Percentiles rank a stretch among this genome's conserved stretches.
Evolutionary conservation across 2,329 filamentous ascomycete genomes (phyloP).

Genomic region (Calonectria naviculata): DNA sequence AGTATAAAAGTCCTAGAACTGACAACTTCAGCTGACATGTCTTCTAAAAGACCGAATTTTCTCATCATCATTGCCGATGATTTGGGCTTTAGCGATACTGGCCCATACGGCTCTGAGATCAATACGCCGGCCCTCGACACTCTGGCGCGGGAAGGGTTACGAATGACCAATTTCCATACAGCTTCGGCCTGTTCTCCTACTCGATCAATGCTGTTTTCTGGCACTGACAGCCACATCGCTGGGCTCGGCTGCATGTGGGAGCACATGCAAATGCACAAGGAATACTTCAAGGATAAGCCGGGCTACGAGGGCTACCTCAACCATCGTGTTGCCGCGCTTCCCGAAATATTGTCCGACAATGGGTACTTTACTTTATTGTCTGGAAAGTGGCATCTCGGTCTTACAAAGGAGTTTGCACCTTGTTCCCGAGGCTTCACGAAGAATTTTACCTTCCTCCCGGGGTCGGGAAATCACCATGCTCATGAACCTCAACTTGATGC

Average conservation of each 20-base stretch:
- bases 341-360: slow-evolving; percentile 1
- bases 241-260: slow-evolving; percentile 53
- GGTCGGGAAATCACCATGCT: slow-evolving; percentile 63
- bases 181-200: slow-evolving; percentile 69
- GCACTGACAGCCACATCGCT: slow-evolving; percentile 66
- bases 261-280: slow-evolving; percentile 14
- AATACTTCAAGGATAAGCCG: slow-evolving; percentile 47
- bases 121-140: background rate
- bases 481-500: slow-evolving; percentile 54
- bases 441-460: slow-evolving; percentile 53
- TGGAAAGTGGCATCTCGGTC: slow-evolving; percentile 6
- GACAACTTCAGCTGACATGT: background rate
- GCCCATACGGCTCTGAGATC: background rate
- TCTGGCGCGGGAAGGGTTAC: slow-evolving; percentile 46
- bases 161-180: slow-evolving; percentile 69
- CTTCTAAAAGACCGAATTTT: background rate
- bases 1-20: background rate
- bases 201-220: slow-evolving; percentile 69
- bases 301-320: slow-evolving; percentile 49
- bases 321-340: background rate
- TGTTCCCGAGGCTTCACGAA: slow-evolving; percentile 51
- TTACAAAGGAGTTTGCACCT: background rate
- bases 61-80: background rate
- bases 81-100: background rate
- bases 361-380: background rate